Evolutionary conservation across 192 early-diverging fungal species (phyloP).

Genomic region (Spizellomyces punctatus): DNA sequence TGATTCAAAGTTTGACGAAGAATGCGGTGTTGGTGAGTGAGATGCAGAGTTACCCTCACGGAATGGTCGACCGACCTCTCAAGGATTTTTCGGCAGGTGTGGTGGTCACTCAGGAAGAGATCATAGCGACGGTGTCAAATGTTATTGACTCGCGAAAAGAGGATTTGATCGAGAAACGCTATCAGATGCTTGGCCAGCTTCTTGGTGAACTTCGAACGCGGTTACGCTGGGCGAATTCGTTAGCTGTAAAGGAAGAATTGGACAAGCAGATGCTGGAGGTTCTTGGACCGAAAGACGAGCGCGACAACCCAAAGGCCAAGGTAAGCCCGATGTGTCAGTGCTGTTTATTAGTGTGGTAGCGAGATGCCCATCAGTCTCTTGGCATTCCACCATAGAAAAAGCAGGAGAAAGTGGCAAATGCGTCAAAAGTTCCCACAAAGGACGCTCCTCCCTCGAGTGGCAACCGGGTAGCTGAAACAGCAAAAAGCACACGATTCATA

Average conservation of each 20-base stretch:
- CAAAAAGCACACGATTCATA: constrained; percentile 61
- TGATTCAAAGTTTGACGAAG: constrained; percentile 76
- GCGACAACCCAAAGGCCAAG: constrained; percentile 71
- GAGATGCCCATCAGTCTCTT: constrained; percentile 31
- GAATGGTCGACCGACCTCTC: background rate
- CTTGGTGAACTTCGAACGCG: constrained; percentile 72
- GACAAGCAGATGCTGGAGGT: constrained; percentile 80
- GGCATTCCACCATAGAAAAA: constrained; percentile 32
- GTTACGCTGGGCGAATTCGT: constrained; percentile 89
- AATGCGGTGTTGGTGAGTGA: constrained; percentile 87
- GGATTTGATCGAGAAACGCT: constrained; percentile 79
- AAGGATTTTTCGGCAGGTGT: constrained; percentile 62
- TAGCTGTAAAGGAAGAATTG: constrained; percentile 82
- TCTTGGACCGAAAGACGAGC: constrained; percentile 99
- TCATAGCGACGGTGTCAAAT: constrained; percentile 61
- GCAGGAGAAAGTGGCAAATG: constrained; percentile 67
- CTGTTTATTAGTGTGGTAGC: background rate
- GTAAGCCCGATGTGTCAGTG: constrained; percentile 1
- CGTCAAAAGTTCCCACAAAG: constrained; percentile 14
- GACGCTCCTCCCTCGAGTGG: constrained; percentile 27
- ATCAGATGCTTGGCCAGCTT: constrained; percentile 76
- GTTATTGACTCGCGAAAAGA: constrained; percentile 72
- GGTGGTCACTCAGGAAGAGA: constrained; percentile 76
- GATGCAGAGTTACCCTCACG: background rate
- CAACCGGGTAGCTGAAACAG: constrained; percentile 51